Conservation (phyloP, 805 yeast species). For the Saccharomyces cerevisiae region DNA sequence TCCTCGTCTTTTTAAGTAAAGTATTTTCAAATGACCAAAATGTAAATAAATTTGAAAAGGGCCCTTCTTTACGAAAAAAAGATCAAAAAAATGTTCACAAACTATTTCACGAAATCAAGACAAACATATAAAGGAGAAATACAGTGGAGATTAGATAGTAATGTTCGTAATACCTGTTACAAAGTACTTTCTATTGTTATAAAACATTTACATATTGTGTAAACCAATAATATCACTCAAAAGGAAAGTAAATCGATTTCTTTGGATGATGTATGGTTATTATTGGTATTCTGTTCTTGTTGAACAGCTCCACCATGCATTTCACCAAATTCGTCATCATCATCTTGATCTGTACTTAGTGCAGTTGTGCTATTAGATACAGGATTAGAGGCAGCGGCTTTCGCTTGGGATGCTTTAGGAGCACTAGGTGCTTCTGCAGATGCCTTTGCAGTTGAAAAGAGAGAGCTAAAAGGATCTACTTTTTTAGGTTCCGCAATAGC, state of each 20-base stretch:
- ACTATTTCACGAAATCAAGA: neutral
- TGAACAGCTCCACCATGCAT: conserved; percentile 9
- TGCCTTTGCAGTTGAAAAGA: conserved; percentile 58
- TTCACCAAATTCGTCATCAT: conserved; percentile 32
- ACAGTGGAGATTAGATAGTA: neutral
- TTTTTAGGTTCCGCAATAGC: conserved; percentile 36
- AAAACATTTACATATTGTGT: neutral
- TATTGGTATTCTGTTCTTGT: neutral
- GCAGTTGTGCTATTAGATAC: neutral
- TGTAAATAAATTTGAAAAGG: neutral
- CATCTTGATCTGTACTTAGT: conserved; percentile 5
- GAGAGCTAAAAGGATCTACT: conserved; percentile 64
- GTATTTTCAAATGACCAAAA: neutral
- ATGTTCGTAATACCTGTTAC: neutral
- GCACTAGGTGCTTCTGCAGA: conserved; percentile 14
- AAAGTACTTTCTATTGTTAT: neutral
- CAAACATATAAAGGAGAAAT: neutral
- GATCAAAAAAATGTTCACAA: neutral
- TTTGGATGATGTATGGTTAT: neutral
- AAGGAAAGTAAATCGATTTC: neutral
- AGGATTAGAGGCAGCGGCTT: conserved; percentile 1
- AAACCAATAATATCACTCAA: neutral
- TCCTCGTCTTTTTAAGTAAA: neutral
- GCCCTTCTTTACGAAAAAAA: no score
- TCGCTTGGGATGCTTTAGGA: conserved; percentile 5